Conservation (phyloP, 306 rosid species). For the Lagenaria siceraria region DNA sequence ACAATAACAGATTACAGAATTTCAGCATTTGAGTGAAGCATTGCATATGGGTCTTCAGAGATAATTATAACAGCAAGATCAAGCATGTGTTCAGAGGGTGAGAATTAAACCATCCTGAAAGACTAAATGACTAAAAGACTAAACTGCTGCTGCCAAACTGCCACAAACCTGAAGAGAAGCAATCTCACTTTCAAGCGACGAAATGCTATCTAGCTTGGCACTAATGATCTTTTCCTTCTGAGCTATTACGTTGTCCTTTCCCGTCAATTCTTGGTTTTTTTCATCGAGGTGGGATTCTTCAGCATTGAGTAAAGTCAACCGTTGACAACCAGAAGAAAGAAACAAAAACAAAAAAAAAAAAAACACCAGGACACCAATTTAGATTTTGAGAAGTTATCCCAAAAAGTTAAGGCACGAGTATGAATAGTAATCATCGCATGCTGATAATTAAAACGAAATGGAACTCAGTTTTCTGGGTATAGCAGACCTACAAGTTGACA, state of each 20-base stretch:
- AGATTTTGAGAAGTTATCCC: neutral
- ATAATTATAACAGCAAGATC: neutral
- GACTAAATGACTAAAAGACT: neutral
- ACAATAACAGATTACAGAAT: neutral
- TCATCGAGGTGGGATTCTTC: constrained; percentile 49
- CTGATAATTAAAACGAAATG: no score
- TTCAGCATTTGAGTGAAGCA: neutral
- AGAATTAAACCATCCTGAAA: neutral
- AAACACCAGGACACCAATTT: neutral
- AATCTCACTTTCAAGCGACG: constrained; percentile 48
- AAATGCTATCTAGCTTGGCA: constrained; percentile 34
- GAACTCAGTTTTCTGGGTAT: no score
- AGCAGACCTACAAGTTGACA: neutral
- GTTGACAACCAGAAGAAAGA: constrained; percentile 9
- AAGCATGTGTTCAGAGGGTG: neutral
- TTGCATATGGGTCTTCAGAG: neutral
- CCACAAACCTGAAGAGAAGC: constrained; percentile 64
- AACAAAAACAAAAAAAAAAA: no score
- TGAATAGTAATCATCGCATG: neutral
- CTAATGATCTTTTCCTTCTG: constrained; percentile 44
- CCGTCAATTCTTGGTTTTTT: constrained; percentile 39
- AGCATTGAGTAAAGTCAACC: constrained; percentile 8
- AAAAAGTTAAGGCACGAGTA: neutral
- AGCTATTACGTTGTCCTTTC: constrained; percentile 42
- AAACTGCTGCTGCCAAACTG: constrained; percentile 9